Conservation (phyloP, 2,329 filamentous ascomycete species). For the Microdochium nivale region DNA sequence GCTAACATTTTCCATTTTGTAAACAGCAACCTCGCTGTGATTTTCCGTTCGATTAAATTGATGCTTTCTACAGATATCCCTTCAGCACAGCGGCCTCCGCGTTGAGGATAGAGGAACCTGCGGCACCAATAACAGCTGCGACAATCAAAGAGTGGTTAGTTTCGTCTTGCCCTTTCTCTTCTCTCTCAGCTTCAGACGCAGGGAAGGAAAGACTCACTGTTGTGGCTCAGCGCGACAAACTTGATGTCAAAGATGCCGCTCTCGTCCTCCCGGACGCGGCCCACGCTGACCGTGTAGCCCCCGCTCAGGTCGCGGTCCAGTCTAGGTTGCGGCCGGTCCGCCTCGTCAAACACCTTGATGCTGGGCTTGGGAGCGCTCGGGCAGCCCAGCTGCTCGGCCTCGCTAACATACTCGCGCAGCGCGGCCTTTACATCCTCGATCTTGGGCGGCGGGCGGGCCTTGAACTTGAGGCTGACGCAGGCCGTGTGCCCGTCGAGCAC, state of each 20-base stretch:
- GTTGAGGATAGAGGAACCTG: constrained; percentile 92
- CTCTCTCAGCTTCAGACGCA: background rate
- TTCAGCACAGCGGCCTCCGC: constrained; percentile 88
- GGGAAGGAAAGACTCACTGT: constrained; percentile 36
- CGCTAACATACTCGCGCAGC: constrained; percentile 70
- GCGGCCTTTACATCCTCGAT: constrained; percentile 72
- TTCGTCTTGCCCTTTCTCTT: constrained; percentile 1
- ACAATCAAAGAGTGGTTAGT: constrained; percentile 8
- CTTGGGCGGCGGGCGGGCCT: constrained; percentile 62
- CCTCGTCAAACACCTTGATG: constrained; percentile 84
- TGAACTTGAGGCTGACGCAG: constrained; percentile 84
- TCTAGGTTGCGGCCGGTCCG: constrained; percentile 83
- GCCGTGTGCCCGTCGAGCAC: constrained; percentile 92
- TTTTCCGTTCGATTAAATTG: no score
- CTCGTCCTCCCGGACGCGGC: constrained; percentile 76
- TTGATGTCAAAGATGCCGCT: constrained; percentile 89
- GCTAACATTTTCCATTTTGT: background rate
- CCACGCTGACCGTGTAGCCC: constrained; percentile 88
- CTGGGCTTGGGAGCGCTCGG: constrained; percentile 75
- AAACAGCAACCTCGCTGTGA: background rate
- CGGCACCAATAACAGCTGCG: constrained; percentile 79
- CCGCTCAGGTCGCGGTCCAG: constrained; percentile 77
- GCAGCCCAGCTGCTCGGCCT: constrained; percentile 76
- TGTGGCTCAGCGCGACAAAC: constrained; percentile 87
- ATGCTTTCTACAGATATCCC: constrained; percentile 56